Percentiles rank a stretch among this genome's conserved stretches.
These are phyloP conservation scores for Ogataea chonburiensis DNA, from an alignment of 805 yeast species.

Conservation along the genomic window DNA sequence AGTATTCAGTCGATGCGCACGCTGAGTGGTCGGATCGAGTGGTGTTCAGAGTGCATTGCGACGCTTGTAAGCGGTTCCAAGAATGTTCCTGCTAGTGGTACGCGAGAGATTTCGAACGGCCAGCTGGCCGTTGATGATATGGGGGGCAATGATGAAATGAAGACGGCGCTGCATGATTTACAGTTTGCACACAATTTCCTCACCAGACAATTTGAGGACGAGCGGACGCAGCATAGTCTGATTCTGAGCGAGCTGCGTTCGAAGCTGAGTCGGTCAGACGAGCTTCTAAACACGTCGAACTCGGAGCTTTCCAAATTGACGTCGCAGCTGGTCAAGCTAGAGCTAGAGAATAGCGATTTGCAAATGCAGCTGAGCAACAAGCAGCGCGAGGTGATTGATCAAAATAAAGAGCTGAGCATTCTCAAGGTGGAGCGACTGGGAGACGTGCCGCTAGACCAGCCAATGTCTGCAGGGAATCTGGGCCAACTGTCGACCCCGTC, in stretches of 20 bases:
- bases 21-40: constrained; percentile 27
- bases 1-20: constrained; percentile 22
- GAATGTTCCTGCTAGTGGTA: constrained; percentile 4
- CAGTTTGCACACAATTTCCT: constrained; percentile 71
- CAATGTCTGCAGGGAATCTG: constrained; percentile 17
- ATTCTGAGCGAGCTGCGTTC: constrained; percentile 53
- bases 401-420: constrained; percentile 44
- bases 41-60: constrained; percentile 32
- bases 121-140: constrained; percentile 2
- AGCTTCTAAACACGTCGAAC: constrained; percentile 43
- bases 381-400: constrained; percentile 41
- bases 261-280: constrained; percentile 51
- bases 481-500: constrained; percentile 14
- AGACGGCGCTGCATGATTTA: constrained; percentile 63
- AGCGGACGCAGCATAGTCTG: constrained; percentile 53
- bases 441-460: constrained; percentile 9
- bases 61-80: constrained; percentile 20
- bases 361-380: constrained; percentile 33
- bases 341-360: constrained; percentile 36
- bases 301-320: constrained; percentile 38
- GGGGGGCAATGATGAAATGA: constrained; percentile 19
- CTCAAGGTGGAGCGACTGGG: constrained; percentile 49
- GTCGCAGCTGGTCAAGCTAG: constrained; percentile 35
- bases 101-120: constrained; percentile 5
- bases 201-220: constrained; percentile 65